phyloP scores from a whole-genome alignment of 1,139 yeast genomes.

The Nakaseomyces delphensis region DNA sequence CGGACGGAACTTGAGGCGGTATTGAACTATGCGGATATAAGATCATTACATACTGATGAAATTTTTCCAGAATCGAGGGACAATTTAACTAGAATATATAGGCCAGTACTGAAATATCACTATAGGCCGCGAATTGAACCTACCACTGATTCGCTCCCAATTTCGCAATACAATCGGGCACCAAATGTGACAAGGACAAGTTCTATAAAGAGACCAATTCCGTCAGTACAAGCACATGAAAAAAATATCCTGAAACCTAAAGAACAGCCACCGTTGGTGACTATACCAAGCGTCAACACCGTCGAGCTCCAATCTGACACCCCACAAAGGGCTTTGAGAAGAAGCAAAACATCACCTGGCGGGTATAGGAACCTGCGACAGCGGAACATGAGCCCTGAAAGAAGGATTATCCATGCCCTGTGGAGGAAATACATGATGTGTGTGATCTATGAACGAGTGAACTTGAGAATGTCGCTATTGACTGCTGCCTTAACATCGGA shows the following conservation, averaged over 20 bases:
- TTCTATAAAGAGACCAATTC: slow-evolving; percentile 1
- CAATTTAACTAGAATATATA: neutral
- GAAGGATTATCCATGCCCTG: slow-evolving; percentile 10
- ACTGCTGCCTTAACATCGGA: slow-evolving; percentile 4
- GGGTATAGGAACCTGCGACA: slow-evolving; percentile 3
- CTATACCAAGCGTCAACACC: neutral
- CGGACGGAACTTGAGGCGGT: slow-evolving; percentile 6
- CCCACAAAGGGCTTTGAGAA: neutral
- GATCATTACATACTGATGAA: neutral
- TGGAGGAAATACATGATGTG: slow-evolving; percentile 28
- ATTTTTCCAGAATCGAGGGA: slow-evolving; percentile 4
- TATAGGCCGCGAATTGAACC: neutral
- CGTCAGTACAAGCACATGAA: neutral
- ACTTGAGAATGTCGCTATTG: slow-evolving; percentile 22
- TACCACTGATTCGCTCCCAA: neutral
- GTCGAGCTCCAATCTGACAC: neutral
- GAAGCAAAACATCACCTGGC: slow-evolving; percentile 7
- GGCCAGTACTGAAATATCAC: slow-evolving; percentile 3
- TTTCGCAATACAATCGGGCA: neutral
- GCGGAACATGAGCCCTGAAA: neutral
- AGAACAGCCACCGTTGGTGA: neutral
- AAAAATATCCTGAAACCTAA: neutral
- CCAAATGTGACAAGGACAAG: neutral
- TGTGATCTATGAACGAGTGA: slow-evolving; percentile 24
- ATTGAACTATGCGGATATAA: slow-evolving; percentile 4